A percentile compares a stretch with the other conserved stretches of the same genome.
These are phyloP conservation scores for Syzygium grande DNA, from an alignment of 345 rosid genomes.

Conservation along the genomic window DNA sequence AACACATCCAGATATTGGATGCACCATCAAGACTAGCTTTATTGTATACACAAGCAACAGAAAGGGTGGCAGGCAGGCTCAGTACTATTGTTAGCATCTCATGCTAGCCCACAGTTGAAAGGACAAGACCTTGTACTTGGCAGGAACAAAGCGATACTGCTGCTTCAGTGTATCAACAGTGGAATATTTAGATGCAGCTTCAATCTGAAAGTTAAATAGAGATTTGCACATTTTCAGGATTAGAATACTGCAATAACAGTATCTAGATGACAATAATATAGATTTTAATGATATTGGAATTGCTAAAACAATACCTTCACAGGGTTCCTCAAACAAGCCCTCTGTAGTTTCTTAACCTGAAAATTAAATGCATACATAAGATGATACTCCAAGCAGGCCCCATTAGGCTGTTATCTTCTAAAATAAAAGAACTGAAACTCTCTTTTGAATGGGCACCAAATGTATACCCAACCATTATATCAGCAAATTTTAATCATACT, in stretches of 20 bases:
- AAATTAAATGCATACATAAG: slow-evolving; percentile 4
- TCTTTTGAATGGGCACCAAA: background rate
- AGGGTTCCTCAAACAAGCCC: slow-evolving; percentile 86
- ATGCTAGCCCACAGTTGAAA: background rate
- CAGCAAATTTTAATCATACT: background rate
- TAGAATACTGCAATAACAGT: slow-evolving; percentile 2
- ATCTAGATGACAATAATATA: background rate
- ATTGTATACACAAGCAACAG: background rate
- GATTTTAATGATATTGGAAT: background rate
- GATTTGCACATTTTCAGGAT: background rate
- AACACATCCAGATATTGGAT: background rate
- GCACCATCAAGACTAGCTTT: background rate
- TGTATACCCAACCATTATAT: background rate
- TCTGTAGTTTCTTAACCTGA: slow-evolving; percentile 88
- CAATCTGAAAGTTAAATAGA: slow-evolving; percentile 43
- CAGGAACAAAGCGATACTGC: slow-evolving; percentile 65
- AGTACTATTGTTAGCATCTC: background rate
- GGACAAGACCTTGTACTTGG: slow-evolving; percentile 66
- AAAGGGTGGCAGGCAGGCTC: background rate
- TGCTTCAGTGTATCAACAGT: slow-evolving; percentile 91
- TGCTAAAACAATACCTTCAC: slow-evolving; percentile 49
- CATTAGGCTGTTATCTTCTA: background rate
- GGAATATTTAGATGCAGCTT: slow-evolving; percentile 89
- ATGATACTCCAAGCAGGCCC: slow-evolving; percentile 6
- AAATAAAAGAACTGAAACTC: background rate